A percentile compares a stretch with the other conserved stretches of the same genome.
Conservation (phyloP, 768 basidiomycete species). For the Suillus americanus region DNA sequence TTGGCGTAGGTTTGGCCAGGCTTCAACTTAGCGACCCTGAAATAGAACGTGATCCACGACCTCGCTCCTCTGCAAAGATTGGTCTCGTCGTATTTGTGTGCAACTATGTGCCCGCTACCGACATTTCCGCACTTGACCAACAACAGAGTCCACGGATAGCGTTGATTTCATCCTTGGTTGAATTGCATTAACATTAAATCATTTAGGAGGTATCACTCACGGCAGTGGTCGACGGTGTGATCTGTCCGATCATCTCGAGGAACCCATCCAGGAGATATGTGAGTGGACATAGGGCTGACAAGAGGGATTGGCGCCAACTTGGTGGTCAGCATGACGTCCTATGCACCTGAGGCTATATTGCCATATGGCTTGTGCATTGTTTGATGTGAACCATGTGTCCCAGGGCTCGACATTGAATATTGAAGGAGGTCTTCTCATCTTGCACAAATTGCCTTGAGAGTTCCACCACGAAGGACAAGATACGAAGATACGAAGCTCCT, state of each 20-base stretch:
- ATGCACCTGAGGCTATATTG: neutral
- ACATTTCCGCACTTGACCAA: neutral
- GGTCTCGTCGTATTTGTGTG: neutral
- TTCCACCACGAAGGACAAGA: neutral
- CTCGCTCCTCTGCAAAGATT: neutral
- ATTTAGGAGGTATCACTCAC: neutral
- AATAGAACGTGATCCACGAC: neutral
- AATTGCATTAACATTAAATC: neutral
- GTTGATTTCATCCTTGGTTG: too few relatives aligned
- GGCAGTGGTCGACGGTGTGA: neutral
- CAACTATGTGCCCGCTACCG: neutral
- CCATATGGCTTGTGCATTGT: neutral
- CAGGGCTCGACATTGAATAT: neutral
- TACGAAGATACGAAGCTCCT: neutral
- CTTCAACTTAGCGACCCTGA: neutral
- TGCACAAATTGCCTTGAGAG: neutral
- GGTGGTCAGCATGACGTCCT: neutral
- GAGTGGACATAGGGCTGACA: neutral
- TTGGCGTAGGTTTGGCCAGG: neutral
- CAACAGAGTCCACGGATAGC: neutral
- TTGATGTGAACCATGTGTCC: neutral
- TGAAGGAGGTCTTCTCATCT: neutral
- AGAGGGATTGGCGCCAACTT: neutral
- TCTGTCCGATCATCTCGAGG: neutral
- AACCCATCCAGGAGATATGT: neutral